Base-by-base conservation (phyloP, 129 eudicot genomes). In the Arctium minus region DNA sequence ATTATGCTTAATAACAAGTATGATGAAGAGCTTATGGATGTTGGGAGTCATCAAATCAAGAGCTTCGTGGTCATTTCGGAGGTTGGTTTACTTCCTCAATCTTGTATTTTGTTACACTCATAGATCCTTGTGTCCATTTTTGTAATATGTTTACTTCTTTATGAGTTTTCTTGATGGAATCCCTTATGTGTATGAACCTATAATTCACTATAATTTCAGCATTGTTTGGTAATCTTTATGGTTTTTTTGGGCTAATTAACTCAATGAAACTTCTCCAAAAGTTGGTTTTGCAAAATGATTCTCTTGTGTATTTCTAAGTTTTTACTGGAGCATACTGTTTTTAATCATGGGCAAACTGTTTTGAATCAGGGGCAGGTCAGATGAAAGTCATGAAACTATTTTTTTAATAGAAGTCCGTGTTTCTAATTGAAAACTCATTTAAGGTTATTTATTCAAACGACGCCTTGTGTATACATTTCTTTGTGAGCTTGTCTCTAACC, bases 21-120 rank as follows among this genome's bases (percentile, higher is more conserved):
- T n/a, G n/a, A n/a, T n/a, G n/a, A n/a, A n/a, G n/a, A 75, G 85
- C 94, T 0, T 95, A 95, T 86, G 97, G 94, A 73, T 97, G 99
- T 22, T 95, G 97, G 97, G 97, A 95, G 88, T 81, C 69, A 8
- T 87, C 88, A 2, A 1, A 69, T 33, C 17, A 53, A 13, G 97
- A 95, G 85, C 92, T 95, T 73, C 97, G 97, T 11, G 97, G 99
- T 32, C 99, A 95, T 88, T 95, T 93, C 76, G 97, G 92, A 35
- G 99, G 99, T 91, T 50, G 32, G 96, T 88, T 86, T 68, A 8
- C 17, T 77, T 77, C 8, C 62, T 65, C 8, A 37, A 11, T 62
- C 11, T 53, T 68, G 67, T 42, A 72, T 76, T 44, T 67, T 76
- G 74, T 74, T 62, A 40, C 39, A 56, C 33, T 29, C 40, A 10